Conservation (phyloP, 2,329 filamentous ascomycete genomes). For the Claviceps paspali region DNA sequence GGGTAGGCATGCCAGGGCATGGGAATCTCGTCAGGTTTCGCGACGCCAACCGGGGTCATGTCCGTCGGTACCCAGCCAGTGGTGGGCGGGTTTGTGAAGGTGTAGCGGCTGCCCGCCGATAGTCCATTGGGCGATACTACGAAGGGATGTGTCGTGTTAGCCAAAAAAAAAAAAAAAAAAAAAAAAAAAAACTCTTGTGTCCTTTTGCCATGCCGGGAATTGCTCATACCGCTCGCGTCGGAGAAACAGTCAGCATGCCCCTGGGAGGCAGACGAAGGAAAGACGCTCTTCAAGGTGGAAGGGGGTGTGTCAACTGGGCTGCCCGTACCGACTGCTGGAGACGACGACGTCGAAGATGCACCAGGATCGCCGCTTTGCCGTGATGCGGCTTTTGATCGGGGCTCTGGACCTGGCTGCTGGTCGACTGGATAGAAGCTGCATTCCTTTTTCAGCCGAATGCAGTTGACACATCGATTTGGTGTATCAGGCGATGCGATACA, state of each 20-base stretch:
- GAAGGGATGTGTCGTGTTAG: not conserved
- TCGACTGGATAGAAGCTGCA: constrained; percentile 88
- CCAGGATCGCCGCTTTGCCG: constrained; percentile 24
- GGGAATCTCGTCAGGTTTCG: constrained; percentile 28
- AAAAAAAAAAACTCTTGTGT: no score
- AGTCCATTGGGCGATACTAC: constrained; percentile 21
- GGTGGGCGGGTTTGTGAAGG: constrained; percentile 22
- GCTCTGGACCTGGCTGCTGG: constrained; percentile 42
- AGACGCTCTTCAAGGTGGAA: not conserved
- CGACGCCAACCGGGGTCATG: constrained; percentile 20
- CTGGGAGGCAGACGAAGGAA: constrained; percentile 15
- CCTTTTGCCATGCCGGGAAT: not conserved
- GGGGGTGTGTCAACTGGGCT: constrained; percentile 25
- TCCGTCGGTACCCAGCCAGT: constrained; percentile 32
- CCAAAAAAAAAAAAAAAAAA: no score
- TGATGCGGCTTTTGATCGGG: constrained; percentile 26
- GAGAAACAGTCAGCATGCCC: constrained; percentile 22
- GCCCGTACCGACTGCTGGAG: constrained; percentile 28
- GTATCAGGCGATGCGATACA: constrained; percentile 68
- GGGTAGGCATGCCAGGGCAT: constrained; percentile 34
- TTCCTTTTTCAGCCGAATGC: constrained; percentile 85
- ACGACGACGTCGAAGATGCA: constrained; percentile 30
- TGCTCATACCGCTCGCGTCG: constrained; percentile 28
- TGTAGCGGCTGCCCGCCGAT: constrained; percentile 18
- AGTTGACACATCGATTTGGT: constrained; percentile 74